Evolutionary conservation across 2,329 filamentous ascomycete species (phyloP).

Genomic region (Paraconiothyrium sp.): DNA sequence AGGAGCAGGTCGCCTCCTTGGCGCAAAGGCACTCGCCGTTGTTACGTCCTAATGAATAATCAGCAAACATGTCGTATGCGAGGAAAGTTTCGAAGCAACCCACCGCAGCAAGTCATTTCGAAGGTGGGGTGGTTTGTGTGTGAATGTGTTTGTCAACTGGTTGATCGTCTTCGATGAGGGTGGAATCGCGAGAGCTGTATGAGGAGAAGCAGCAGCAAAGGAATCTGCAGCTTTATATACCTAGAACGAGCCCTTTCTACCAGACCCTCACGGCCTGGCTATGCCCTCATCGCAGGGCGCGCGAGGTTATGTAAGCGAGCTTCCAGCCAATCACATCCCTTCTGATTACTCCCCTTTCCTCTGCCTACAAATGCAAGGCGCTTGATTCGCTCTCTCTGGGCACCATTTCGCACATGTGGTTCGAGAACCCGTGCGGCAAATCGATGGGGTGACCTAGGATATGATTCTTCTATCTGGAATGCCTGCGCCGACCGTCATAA

Average conservation of each 20-base stretch:
- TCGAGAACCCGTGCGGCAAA: conserved; percentile 1
- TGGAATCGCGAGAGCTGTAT: conserved; percentile 6
- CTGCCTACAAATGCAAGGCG: conserved; percentile 28
- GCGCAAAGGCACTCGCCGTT: conserved; percentile 66
- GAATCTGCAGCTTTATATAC: conserved; percentile 33
- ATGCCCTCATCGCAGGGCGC: conserved; percentile 15
- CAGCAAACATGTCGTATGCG: background rate
- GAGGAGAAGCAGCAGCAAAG: conserved; percentile 17
- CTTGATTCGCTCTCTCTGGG: conserved; percentile 33
- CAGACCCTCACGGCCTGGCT: conserved; percentile 9
- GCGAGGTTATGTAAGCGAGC: conserved; percentile 31
- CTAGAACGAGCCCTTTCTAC: conserved; percentile 16
- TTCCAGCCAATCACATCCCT: conserved; percentile 38
- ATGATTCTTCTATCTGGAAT: too few relatives aligned
- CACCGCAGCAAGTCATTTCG: conserved; percentile 64
- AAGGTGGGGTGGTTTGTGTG: conserved; percentile 26
- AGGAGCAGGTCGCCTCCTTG: conserved; percentile 77
- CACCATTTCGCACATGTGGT: background rate
- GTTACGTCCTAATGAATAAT: conserved; percentile 52
- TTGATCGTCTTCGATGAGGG: background rate
- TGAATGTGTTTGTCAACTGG: conserved; percentile 15
- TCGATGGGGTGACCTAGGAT: background rate
- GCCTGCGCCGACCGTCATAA: too few relatives aligned
- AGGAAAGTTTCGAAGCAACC: background rate
- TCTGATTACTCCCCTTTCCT: conserved; percentile 42